Percentiles rank a stretch among this genome's conserved stretches.
phyloP scores from a whole-genome alignment of 192 early-diverging fungal species.

The Umbelopsis vinacea region DNA sequence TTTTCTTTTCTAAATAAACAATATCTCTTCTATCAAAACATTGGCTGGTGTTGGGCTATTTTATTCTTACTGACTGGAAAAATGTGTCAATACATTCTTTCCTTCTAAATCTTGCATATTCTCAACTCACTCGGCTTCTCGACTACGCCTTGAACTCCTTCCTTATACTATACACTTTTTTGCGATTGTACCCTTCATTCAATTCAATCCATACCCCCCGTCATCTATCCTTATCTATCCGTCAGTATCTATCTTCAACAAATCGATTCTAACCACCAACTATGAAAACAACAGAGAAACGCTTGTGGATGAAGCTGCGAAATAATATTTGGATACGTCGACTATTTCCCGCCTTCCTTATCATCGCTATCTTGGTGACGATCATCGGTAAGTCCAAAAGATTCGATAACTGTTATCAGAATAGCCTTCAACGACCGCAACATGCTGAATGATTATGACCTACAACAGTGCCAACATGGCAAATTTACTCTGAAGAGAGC shows the following conservation, averaged over 20 bases:
- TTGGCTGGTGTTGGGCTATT: not conserved
- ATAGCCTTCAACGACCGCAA: no score
- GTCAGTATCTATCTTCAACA: no score
- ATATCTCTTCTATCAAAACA: not conserved
- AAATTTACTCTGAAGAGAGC: constrained; percentile 38
- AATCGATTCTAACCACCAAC: not conserved
- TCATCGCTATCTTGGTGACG: not conserved
- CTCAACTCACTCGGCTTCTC: not conserved
- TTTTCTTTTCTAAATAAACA: not conserved
- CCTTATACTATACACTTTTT: no score
- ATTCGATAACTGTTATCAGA: no score
- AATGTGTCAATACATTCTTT: not conserved
- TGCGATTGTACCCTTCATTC: no score
- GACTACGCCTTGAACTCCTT: no score
- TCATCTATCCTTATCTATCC: no score
- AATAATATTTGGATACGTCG: not conserved
- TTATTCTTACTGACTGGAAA: not conserved
- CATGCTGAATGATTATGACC: no score
- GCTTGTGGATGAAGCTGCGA: not conserved
- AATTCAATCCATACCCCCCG: no score
- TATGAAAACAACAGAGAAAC: not conserved
- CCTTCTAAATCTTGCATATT: not conserved
- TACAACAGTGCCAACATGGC: constrained; percentile 35
- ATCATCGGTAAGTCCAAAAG: not conserved
- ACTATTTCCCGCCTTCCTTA: not conserved